Percentiles rank a stretch among this genome's conserved stretches.
These are phyloP conservation scores for Aristolochia contorta DNA, from an alignment of 164 flowering plant species.

Conservation along the genomic window DNA sequence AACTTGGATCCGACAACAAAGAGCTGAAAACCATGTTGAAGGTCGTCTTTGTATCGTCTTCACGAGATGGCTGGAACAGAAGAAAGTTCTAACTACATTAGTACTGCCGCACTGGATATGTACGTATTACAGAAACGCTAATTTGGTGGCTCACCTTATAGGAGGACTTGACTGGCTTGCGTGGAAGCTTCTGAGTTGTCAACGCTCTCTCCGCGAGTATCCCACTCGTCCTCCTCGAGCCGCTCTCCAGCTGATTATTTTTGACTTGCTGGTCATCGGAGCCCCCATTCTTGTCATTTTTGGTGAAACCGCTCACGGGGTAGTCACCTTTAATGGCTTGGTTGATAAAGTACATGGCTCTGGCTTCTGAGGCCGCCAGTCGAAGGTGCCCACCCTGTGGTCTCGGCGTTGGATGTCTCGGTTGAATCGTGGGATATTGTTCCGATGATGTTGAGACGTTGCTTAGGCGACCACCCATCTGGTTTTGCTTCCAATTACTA, in stretches of 20 bases:
- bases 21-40: constrained; percentile 6
- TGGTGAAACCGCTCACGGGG: constrained; percentile 28
- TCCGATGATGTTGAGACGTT: not conserved
- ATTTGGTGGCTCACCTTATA: constrained; percentile 42
- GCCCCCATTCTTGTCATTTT: constrained; percentile 18
- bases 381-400: constrained; percentile 19
- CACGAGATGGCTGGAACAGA: not conserved
- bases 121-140: too few species aligned
- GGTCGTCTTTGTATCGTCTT: not conserved
- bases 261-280: constrained; percentile 32
- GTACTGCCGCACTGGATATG: too few species aligned
- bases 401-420: constrained; percentile 11
- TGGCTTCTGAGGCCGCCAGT: constrained; percentile 47
- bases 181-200: constrained; percentile 39
- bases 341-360: constrained; percentile 77
- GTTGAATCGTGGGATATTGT: not conserved
- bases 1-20: constrained; percentile 18
- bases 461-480: constrained; percentile 5
- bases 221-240: too few species aligned
- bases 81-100: too few species aligned
- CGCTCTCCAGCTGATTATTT: constrained; percentile 9
- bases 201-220: constrained; percentile 12
- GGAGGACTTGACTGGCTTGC: constrained; percentile 35
- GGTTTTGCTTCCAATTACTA: constrained; percentile 26
- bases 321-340: constrained; percentile 83